These are phyloP conservation scores for Trypanosoma boissoni DNA, from an alignment of 208 protist genomes.

Conservation along the genomic window DNA sequence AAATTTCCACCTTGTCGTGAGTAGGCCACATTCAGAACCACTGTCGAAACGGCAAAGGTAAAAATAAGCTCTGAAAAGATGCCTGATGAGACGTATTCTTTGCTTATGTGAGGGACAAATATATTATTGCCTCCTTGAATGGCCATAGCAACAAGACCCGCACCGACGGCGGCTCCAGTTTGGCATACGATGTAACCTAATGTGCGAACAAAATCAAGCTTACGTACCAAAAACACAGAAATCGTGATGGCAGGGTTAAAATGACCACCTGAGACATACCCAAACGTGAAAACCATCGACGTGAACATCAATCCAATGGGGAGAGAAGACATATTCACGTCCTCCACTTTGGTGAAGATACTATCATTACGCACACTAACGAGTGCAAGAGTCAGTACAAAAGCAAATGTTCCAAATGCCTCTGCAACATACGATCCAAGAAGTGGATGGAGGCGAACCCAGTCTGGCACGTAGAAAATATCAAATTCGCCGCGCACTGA, in stretches of 20 bases:
- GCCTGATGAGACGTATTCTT: conserved; percentile 56
- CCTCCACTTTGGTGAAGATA: conserved; percentile 49
- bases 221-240: conserved; percentile 61
- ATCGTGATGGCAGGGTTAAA: conserved; percentile 85
- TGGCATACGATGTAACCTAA: conserved; percentile 71
- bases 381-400: conserved; percentile 62
- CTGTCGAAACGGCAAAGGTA: conserved; percentile 72
- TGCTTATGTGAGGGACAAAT: conserved; percentile 60
- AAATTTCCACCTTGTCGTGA: conserved; percentile 68
- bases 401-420: conserved; percentile 77
- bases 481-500: conserved; percentile 55
- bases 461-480: conserved; percentile 73
- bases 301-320: conserved; percentile 86
- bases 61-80: conserved; percentile 83
- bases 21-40: conserved; percentile 76
- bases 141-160: conserved; percentile 72
- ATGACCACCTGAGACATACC: conserved; percentile 78
- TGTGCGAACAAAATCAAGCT: conserved; percentile 47
- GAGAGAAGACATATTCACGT: conserved; percentile 68
- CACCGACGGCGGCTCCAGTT: conserved; percentile 49
- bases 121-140: conserved; percentile 65
- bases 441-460: conserved; percentile 79
- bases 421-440: conserved; percentile 81
- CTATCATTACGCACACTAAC: conserved; percentile 68
- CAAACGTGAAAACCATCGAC: conserved; percentile 79